phyloP scores from a whole-genome alignment of 257 asterid species.

The Sherardia arvensis region DNA sequence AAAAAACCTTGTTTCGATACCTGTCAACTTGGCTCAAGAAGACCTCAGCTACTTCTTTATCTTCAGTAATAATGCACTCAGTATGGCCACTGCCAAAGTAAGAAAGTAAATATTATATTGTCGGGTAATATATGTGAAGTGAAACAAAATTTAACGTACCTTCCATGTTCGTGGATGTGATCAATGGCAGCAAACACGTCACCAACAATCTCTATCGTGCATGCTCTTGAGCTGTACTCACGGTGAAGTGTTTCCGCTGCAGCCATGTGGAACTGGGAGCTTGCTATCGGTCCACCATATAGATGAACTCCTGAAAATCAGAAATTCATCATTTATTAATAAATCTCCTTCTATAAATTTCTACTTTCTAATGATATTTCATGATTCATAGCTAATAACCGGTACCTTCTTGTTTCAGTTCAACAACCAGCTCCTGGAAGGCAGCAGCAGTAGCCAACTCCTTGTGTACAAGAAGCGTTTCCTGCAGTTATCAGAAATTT shows the following conservation, averaged over 20 bases:
- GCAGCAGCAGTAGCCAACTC: constrained; percentile 38
- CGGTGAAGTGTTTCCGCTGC: constrained; percentile 35
- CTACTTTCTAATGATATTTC: not conserved
- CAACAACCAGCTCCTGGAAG: constrained; percentile 45
- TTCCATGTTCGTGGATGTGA: constrained; percentile 47
- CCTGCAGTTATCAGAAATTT: constrained; percentile 25
- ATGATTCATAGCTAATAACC: not conserved
- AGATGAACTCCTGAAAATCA: constrained; percentile 37
- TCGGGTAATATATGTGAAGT: not conserved
- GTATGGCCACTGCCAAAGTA: constrained; percentile 25
- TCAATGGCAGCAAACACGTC: constrained; percentile 40
- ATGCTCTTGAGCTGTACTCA: constrained; percentile 47
- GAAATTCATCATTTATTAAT: not conserved
- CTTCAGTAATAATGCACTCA: constrained; percentile 27
- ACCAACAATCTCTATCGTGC: constrained; percentile 50
- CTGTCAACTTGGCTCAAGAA: constrained; percentile 51
- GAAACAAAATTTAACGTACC: constrained; percentile 24
- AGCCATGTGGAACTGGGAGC: constrained; percentile 25
- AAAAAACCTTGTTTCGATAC: constrained; percentile 13
- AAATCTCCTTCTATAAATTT: not conserved
- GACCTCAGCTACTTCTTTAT: constrained; percentile 18
- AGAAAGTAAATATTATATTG: not conserved
- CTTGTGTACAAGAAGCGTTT: constrained; percentile 77
- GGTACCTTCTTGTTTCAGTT: constrained; percentile 67
- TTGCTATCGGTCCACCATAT: constrained; percentile 52